Evolutionary conservation across 106 monocot genomes (phyloP), one percentile per base, ranked within the genome.

Genomic region (Dendrobium huoshanense): DNA sequence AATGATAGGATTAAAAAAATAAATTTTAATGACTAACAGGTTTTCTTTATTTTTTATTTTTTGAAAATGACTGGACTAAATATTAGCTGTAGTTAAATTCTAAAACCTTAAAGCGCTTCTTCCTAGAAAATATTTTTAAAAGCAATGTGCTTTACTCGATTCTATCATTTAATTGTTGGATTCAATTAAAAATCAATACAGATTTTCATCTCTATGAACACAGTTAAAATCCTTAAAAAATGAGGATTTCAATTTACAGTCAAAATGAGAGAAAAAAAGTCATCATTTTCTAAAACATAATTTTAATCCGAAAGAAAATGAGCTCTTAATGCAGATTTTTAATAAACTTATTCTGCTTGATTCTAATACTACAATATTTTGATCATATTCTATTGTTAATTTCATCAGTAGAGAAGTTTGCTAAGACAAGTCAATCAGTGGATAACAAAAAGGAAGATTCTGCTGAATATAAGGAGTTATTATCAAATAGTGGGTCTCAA

Each of bases 391-490:
- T 76, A 76, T 76, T 76, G 17, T 44, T 44, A 19, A n/a, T 76
- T 49, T 49, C 76, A 5, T 11, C 13, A 49, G 25, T 25, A 76
- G 76, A 76, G 11, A 76, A 51, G 41, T 48, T 49, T 10, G 25
- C 6, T 1, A 76, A 76, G 22, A 49, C 49, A 49, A 76, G 27
- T 15, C 25, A 44, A 74, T 74, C 74, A 44, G 74, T 20, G 43
- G 45, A 47, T 49, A 51, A 19, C 47, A 80, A 75, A 64, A 85
- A 85, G 77, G 67, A 85, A 19, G 73, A 7, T 25, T 72, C 77
- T 68, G 13, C 64, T 77, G 16, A 19, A 20, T 22, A 67, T 80
- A 75, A 80, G 67, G 84, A 77, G 43, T 22, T 25, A 10, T 22
- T 25, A 10, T 67, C 55, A 11, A 55, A 56, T 54, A 77, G 70